These are phyloP conservation scores for Leccinum longicurvipes DNA, from an alignment of 768 basidiomycete species.

Conservation along the genomic window DNA sequence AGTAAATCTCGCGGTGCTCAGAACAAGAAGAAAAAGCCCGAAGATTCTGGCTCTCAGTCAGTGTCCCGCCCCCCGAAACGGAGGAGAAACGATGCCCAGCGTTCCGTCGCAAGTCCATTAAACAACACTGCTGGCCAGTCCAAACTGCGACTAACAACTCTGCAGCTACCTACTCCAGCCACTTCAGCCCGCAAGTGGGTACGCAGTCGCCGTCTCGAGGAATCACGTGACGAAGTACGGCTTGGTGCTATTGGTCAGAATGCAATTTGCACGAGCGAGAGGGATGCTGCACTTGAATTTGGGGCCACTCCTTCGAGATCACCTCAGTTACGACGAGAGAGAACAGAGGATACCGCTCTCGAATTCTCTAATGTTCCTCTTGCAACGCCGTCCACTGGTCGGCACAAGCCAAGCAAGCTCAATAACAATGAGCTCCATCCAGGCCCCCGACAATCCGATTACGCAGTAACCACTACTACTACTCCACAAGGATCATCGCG, in stretches of 20 bases:
- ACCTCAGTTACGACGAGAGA: neutral
- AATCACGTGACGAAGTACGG: neutral
- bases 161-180: constrained; percentile 26
- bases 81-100: constrained; percentile 6
- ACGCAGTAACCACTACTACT: constrained; percentile 1
- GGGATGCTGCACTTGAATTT: constrained; percentile 1
- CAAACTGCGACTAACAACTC: neutral
- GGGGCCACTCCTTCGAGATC: neutral
- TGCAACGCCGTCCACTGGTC: constrained; percentile 8
- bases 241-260: neutral
- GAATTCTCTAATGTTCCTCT: neutral
- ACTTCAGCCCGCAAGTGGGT: constrained; percentile 17
- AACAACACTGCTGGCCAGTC: neutral
- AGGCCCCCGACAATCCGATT: neutral
- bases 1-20: neutral
- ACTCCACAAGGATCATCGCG: constrained; percentile 19
- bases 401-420: neutral
- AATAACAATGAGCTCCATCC: neutral
- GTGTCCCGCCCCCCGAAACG: constrained; percentile 18
- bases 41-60: constrained; percentile 1
- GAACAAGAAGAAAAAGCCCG: constrained; percentile 4
- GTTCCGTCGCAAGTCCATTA: neutral
- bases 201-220: neutral
- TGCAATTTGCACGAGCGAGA: neutral
- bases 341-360: neutral